Conservation (phyloP, 2,329 filamentous ascomycete genomes). For the Cercospora sp. region DNA sequence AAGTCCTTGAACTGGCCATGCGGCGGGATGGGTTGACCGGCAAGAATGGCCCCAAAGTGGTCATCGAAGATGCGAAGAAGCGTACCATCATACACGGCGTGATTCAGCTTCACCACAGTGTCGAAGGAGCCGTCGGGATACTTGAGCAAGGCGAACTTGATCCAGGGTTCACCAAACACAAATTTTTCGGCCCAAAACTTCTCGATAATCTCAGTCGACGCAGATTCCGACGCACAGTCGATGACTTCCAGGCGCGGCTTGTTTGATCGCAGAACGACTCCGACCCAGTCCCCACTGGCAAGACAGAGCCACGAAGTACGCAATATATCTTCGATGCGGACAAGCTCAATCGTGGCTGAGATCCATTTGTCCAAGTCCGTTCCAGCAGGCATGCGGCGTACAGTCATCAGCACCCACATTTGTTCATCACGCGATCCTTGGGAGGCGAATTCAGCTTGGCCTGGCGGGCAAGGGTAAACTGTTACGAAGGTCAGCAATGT, state of each 20-base stretch:
- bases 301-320: neutral
- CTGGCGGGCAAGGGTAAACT: neutral
- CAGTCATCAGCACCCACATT: neutral
- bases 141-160: slow-evolving; percentile 3
- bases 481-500: neutral
- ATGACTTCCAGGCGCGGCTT: neutral
- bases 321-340: neutral
- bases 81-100: slow-evolving; percentile 3
- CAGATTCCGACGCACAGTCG: neutral
- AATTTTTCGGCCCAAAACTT: neutral
- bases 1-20: neutral
- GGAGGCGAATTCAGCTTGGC: neutral
- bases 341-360: neutral
- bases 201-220: neutral
- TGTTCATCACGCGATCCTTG: neutral
- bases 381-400: neutral
- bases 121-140: neutral
- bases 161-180: neutral
- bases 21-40: neutral
- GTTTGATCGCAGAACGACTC: neutral
- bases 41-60: neutral
- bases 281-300: neutral
- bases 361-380: neutral
- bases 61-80: neutral
- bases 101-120: neutral